Conservation (phyloP, 768 basidiomycete species). For the Russula vinacea region DNA sequence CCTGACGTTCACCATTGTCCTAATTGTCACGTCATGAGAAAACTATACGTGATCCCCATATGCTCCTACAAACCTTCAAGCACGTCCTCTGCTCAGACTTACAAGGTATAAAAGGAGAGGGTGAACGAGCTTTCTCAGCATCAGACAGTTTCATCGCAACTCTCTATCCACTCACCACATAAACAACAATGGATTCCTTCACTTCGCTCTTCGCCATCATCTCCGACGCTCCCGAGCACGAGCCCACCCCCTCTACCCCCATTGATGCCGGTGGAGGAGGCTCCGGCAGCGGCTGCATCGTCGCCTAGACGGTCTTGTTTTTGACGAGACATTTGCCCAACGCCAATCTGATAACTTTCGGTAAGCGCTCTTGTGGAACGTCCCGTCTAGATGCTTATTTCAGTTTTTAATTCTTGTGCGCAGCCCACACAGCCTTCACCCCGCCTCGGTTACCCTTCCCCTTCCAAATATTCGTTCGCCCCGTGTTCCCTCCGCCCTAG, state of each 20-base stretch:
- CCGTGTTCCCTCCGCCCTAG: background rate
- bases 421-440: background rate
- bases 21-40: background rate
- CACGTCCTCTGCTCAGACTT: background rate
- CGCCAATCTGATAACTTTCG: too few relatives aligned
- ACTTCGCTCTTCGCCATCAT: background rate
- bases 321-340: background rate
- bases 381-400: background rate
- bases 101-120: background rate
- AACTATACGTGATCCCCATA: background rate
- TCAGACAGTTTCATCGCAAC: background rate
- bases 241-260: conserved; percentile 1
- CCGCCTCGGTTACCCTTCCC: too few relatives aligned
- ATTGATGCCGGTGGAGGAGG: background rate
- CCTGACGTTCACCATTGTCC: background rate
- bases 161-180: background rate
- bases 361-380: background rate
- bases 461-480: background rate
- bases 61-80: background rate
- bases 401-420: background rate
- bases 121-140: background rate
- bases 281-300: background rate
- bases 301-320: background rate
- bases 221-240: background rate
- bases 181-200: conserved; percentile 9